Evolutionary conservation across 257 asterid genomes (phyloP), one percentile per base, ranked within the genome.

Genomic region (Plantago elongata): DNA sequence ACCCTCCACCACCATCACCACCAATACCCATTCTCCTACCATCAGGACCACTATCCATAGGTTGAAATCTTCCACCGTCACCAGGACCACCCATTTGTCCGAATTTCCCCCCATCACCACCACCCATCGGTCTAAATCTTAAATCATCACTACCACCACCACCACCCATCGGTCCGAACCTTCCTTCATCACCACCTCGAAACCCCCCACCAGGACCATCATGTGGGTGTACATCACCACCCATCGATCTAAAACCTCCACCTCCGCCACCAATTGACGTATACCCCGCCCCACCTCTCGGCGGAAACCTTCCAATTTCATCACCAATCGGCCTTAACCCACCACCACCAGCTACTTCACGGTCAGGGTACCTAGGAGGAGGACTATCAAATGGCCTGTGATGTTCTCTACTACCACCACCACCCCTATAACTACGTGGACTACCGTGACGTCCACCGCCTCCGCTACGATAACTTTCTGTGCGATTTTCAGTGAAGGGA

Each of bases 381-480:
- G 95, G 87, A 34, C 86, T 76, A 16, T 71, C 84, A 58, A 73
- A 73, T 11, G 84, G 54, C 62, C 81, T 78, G 45, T 52, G 77
- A 30, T 65, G 66, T n/a, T 76, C 90, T 66, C 81, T 75, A 45
- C 69, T 77, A 7, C 75, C 84, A 15, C 78, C 63, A 43, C 65
- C 67, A 3, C 76, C 55, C 14, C 75, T 62, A 59, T 69, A 72
- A 67, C 68, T 50, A 30, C 18, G 68, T 5, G 74, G 73, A 43
- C 70, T 69, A 64, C 48, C 52, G 45, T 75, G 78, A 13, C 80
- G 75, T 34, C 77, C 79, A 51, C 70, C 81, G 5, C 78, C 74
- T 11, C 51, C 77, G 15, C 79, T 76, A 55, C 79, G 62, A 68
- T 57, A 77, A 64, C 49, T 62, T 1, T 74, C 80, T 64, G 38